Percentiles rank a stretch among this genome's conserved stretches.
Conservation (phyloP, 2,329 filamentous ascomycete genomes). For the Penicillium sp. region DNA sequence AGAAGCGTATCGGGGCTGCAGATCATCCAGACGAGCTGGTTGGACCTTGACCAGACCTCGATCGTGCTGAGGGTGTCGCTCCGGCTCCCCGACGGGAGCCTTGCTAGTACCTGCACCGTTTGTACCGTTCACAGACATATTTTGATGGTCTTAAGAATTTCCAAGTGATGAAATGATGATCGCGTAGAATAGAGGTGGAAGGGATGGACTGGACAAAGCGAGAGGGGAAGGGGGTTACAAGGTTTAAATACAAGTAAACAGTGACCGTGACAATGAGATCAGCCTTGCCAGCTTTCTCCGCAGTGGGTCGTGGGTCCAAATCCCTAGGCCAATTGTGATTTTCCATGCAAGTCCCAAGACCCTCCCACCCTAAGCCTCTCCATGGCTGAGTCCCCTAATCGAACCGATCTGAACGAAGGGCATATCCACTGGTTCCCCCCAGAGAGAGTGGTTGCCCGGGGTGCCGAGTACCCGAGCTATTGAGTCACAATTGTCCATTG, state of each 20-base stretch:
- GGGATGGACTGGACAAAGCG: not conserved
- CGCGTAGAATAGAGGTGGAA: not conserved
- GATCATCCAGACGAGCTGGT: conserved; percentile 76
- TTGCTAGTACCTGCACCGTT: conserved; percentile 34
- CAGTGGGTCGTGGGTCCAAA: conserved; percentile 8
- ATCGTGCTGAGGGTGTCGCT: conserved; percentile 43
- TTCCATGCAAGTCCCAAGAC: not conserved
- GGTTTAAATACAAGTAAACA: conserved; percentile 10
- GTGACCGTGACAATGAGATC: not conserved
- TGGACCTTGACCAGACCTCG: conserved; percentile 66
- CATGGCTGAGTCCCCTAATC: conserved; percentile 11
- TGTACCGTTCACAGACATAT: conserved; percentile 29
- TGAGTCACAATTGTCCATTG: not conserved
- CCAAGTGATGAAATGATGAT: not conserved
- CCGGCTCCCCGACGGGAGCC: conserved; percentile 24
- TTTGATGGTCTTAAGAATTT: not conserved
- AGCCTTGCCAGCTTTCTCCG: conserved; percentile 13
- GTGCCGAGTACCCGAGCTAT: conserved; percentile 10
- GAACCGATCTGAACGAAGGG: not conserved
- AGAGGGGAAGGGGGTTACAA: not conserved
- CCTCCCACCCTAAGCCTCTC: conserved; percentile 1
- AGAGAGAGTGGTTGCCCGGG: not conserved
- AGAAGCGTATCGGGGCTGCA: conserved; percentile 78
- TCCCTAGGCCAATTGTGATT: not conserved
- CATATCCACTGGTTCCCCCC: not conserved